A percentile compares a stretch with the other conserved stretches of the same genome.
Evolutionary conservation across 73 alveolate species (phyloP).

Genomic region (Loxodes magnus): DNA sequence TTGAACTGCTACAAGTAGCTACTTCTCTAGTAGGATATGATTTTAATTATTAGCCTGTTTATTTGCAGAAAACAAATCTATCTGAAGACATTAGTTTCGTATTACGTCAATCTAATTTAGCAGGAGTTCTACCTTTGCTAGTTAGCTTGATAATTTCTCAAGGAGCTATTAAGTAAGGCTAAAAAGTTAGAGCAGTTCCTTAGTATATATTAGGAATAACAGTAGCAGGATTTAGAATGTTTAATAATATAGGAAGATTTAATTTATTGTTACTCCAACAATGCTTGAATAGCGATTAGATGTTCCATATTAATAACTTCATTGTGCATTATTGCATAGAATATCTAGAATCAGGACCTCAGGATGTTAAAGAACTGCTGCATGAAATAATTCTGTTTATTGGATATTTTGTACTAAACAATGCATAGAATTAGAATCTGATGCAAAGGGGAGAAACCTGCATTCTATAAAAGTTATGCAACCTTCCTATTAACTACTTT

Average conservation of each 20-base stretch:
- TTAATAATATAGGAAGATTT: not conserved
- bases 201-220: too few relatives aligned
- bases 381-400: slow-evolving; percentile 59
- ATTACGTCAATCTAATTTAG: too few relatives aligned
- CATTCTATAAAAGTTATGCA: slow-evolving; percentile 61
- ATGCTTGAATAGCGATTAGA: slow-evolving; percentile 35
- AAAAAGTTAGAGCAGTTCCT: too few relatives aligned
- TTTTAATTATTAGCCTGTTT: too few relatives aligned
- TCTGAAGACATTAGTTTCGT: too few relatives aligned
- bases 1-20: too few relatives aligned
- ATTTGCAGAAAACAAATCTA: too few relatives aligned
- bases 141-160: too few relatives aligned
- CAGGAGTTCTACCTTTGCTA: too few relatives aligned
- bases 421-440: slow-evolving; percentile 55
- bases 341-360: slow-evolving; percentile 31
- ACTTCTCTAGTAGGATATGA: too few relatives aligned
- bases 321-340: slow-evolving; percentile 45
- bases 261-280: slow-evolving; percentile 17
- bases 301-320: slow-evolving; percentile 46
- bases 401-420: slow-evolving; percentile 52
- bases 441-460: slow-evolving; percentile 76
- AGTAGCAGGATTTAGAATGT: not conserved
- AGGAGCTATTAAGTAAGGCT: too few relatives aligned
- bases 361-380: slow-evolving; percentile 57
- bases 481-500: slow-evolving; percentile 79